Evolutionary conservation across 129 eudicot genomes (phyloP).

Genomic region (Chrysanthemum seticuspe): DNA sequence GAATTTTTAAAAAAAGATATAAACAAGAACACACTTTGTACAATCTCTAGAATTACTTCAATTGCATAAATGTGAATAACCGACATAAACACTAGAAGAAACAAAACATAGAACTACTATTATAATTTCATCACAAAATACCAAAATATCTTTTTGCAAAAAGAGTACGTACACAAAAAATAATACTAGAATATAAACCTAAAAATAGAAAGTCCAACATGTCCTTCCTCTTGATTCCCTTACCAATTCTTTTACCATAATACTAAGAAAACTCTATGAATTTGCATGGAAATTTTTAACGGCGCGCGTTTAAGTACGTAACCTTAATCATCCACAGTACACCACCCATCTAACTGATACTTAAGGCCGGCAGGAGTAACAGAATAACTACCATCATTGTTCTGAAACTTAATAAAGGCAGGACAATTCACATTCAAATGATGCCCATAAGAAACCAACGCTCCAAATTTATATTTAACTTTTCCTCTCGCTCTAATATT

Average conservation of each 20-base stretch:
- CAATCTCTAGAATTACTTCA: no score
- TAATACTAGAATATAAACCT: background rate
- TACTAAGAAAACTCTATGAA: slow-evolving; percentile 13
- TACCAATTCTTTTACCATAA: slow-evolving; percentile 18
- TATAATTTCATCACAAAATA: slow-evolving; percentile 8
- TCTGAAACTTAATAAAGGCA: slow-evolving; percentile 53
- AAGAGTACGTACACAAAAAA: slow-evolving; percentile 4
- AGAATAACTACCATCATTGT: slow-evolving; percentile 23
- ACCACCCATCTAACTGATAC: slow-evolving; percentile 48
- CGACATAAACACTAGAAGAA: background rate
- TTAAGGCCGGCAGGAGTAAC: slow-evolving; percentile 50
- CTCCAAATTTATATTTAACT: slow-evolving; percentile 73
- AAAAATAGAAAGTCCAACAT: slow-evolving; percentile 27
- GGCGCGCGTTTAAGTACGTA: slow-evolving; percentile 4
- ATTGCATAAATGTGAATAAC: no score
- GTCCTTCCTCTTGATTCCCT: slow-evolving; percentile 12
- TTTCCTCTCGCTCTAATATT: slow-evolving; percentile 49
- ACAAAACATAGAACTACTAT: background rate
- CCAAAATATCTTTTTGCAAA: background rate
- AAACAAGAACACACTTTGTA: no score
- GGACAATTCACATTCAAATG: slow-evolving; percentile 69
- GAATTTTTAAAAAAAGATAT: no score
- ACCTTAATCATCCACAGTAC: slow-evolving; percentile 62
- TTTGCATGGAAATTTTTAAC: slow-evolving; percentile 17
- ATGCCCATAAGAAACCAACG: slow-evolving; percentile 45